Evolutionary conservation across 495 filamentous ascomycete genomes (phyloP), one percentile per base, ranked within the genome.

Genomic region (Lichina pygmaea): DNA sequence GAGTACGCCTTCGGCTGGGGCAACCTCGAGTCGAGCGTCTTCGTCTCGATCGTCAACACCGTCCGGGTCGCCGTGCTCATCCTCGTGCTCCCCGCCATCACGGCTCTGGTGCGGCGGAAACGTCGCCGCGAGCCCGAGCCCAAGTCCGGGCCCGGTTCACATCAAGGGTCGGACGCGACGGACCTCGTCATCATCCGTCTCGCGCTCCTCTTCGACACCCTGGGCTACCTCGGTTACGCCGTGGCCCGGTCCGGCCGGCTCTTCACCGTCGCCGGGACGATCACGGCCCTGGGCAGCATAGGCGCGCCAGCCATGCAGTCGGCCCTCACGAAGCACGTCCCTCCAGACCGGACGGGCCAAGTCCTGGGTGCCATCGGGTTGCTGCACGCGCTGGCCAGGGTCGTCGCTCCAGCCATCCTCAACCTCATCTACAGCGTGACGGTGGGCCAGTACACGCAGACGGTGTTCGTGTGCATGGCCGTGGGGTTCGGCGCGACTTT

Each of bases 311-410:
- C 78, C 0, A 59, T 93, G 43, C 81, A 91, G 52, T 73, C 77
- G 0, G 67, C 80, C 0, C 59, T 94, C 13, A 94, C 82, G 44
- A 94, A 94, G 54, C 89, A 94, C 55, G 76, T 94, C 0, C 81
- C 86, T 6, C 66, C 70, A 8, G 78, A 86, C 50, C 68, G 70
- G 32, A 76, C 81, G 1, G 89, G 89, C 0, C 75, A 85, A 55
- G 60, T 97, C 44, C 68, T 97, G 3, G 89, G 89, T 8, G 89
- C 84, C 0, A 77, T 68, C 13, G 89, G 91, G 0, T 58, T 95
- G 43, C 57, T 97, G 48, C 89, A 94, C 62, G 78, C 81, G 0
- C 55, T 89, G 15, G 77, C 81, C 4, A 67, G 84, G 34, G 70
- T 97, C 8, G 54, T 92, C 11, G 74, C 75, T 8, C 89, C 89